These are phyloP conservation scores for Lactifluus hygrophoroides DNA, from an alignment of 768 basidiomycete genomes.

Conservation along the genomic window DNA sequence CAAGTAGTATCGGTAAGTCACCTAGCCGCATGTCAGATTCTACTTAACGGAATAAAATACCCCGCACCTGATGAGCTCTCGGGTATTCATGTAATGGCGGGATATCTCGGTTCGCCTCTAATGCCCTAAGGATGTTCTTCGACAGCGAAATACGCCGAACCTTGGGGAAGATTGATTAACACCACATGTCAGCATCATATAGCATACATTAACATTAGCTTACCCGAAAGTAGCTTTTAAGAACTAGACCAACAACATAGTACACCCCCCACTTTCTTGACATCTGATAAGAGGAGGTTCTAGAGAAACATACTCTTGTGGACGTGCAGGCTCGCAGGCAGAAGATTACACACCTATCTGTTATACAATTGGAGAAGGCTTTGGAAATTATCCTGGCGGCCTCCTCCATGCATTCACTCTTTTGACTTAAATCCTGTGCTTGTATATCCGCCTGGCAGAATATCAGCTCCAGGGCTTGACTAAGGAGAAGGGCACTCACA, in stretches of 20 bases:
- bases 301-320: slow-evolving; percentile 22
- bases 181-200: neutral
- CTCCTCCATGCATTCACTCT: slow-evolving; percentile 71
- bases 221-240: slow-evolving; percentile 94
- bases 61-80: slow-evolving; percentile 69
- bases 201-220: slow-evolving; percentile 25
- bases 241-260: slow-evolving; percentile 79
- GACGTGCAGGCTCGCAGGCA: neutral
- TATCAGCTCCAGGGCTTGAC: neutral
- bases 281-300: slow-evolving; percentile 60
- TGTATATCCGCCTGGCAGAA: slow-evolving; percentile 16
- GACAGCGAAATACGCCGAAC: slow-evolving; percentile 86
- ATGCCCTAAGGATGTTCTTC: slow-evolving; percentile 84
- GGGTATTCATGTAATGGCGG: slow-evolving; percentile 72
- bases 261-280: slow-evolving; percentile 89
- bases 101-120: slow-evolving; percentile 78
- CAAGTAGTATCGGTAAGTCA: slow-evolving; percentile 90
- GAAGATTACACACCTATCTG: slow-evolving; percentile 50
- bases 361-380: slow-evolving; percentile 84
- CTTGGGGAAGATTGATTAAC: slow-evolving; percentile 34
- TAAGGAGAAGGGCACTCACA: slow-evolving; percentile 33
- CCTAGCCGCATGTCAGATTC: slow-evolving; percentile 37
- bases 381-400: slow-evolving; percentile 81
- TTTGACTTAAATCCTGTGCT: slow-evolving; percentile 39
- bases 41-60: slow-evolving; percentile 13